Evolutionary conservation across 106 monocot species (phyloP).

Genomic region (Dioscorea zingiberensis): DNA sequence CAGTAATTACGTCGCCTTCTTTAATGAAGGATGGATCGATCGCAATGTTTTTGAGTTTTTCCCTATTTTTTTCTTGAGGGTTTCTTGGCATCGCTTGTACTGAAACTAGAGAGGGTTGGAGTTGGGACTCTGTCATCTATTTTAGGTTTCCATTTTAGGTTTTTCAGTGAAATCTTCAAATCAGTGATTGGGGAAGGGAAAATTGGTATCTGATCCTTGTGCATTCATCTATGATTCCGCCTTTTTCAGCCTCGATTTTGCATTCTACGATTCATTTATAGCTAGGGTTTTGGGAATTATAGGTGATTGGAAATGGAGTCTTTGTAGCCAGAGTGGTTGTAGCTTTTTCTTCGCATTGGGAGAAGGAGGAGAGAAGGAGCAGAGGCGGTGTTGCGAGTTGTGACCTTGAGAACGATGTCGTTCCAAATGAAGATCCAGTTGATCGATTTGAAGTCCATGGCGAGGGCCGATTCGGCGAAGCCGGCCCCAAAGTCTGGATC

Average conservation of each 20-base stretch:
- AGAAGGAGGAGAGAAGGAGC: no score
- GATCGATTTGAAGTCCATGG: constrained; percentile 21
- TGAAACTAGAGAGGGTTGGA: not conserved
- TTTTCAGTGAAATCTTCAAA: not conserved
- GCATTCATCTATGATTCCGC: not conserved
- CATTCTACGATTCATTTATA: not conserved
- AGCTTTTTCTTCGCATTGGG: not conserved
- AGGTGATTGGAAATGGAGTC: not conserved
- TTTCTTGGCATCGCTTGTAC: not conserved
- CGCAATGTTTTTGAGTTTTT: not conserved
- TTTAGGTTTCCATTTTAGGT: not conserved
- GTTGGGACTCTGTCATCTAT: not conserved
- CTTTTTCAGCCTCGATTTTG: not conserved
- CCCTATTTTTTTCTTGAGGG: not conserved
- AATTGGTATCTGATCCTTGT: not conserved
- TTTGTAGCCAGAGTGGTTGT: not conserved
- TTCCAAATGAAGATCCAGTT: constrained; percentile 60
- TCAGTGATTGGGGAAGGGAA: not conserved
- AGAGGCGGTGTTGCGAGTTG: not conserved
- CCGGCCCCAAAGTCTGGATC: constrained; percentile 24
- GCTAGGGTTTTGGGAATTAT: not conserved
- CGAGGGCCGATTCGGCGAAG: constrained; percentile 12
- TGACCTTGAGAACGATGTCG: constrained; percentile 20
- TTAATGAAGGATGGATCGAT: not conserved
- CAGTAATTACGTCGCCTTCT: constrained; percentile 1